Evolutionary conservation across 441 rosid genomes (phyloP).

Genomic region (Breynia disticha): DNA sequence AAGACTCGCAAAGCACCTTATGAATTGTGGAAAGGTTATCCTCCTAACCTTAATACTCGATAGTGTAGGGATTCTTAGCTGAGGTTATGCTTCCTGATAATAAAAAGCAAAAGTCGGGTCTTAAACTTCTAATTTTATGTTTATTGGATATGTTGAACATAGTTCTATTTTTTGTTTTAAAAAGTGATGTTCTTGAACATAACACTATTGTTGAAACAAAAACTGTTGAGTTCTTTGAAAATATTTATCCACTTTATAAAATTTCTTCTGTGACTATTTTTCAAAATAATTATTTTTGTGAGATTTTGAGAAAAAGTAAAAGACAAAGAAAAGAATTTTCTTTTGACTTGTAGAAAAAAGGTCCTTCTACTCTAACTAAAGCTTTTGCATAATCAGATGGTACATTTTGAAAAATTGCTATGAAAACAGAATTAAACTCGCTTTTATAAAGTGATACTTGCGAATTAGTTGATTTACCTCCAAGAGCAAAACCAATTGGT

Average conservation of each 20-base stretch:
- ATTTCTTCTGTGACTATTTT: too few species aligned
- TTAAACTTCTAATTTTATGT: background rate
- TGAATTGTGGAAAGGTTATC: background rate
- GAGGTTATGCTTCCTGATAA: background rate
- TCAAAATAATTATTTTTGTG: too few species aligned
- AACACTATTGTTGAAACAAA: constrained; percentile 2
- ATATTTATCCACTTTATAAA: too few species aligned
- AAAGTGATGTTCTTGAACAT: background rate
- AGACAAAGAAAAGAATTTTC: background rate
- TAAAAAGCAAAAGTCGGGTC: constrained; percentile 1
- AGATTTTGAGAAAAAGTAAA: too few species aligned
- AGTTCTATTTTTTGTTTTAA: background rate
- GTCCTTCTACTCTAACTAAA: background rate
- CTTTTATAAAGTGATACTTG: background rate
- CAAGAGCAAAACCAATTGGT: background rate
- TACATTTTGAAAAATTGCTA: background rate
- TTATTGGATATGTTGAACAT: too few species aligned
- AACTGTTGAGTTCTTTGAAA: too few species aligned
- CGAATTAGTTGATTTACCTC: background rate
- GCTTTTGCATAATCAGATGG: background rate
- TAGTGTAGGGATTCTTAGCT: constrained; percentile 1
- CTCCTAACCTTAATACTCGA: background rate
- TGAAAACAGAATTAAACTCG: background rate
- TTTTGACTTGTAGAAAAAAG: background rate
- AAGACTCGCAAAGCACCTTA: background rate